Evolutionary conservation across 306 rosid genomes (phyloP), one percentile per base, ranked within the genome.

Genomic region (Medicago ruthenica): DNA sequence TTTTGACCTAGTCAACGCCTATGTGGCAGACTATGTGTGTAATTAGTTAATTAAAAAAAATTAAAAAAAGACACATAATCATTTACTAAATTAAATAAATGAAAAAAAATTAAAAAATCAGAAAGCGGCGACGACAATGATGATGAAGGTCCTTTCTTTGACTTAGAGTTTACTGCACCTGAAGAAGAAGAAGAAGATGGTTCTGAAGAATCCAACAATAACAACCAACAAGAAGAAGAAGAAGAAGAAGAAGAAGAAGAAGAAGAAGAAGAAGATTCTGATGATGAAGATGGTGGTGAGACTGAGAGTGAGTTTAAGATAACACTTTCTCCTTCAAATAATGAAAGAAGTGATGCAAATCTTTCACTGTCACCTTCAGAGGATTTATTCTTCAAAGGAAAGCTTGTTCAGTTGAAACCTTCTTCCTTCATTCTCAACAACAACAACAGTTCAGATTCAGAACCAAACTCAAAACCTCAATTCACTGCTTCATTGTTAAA

Each of bases 121-220:
- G 82, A 42, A 9, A 42, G 13, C 47, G 21, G 18, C 53, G 62
- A 44, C 11, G 20, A 58, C 5, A 71, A 40, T 10, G 75, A 54
- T 8, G 88, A 91, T 21, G 96, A 95, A 1, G 97, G 99, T 0
- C 97, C 99, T 6, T 95, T 95, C 82, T 95, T 92, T 36, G 99
- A 95, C 86, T 78, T 95, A 73, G 97, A 92, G 83, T 92, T 95
- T 21, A 67, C 96, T 1, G 87, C 87, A 4, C 94, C 92, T 4
- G 92, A 88, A 0, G 90, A 88, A 8, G 92, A n/a, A n/a, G n/a
- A 85, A 11, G 81, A 59, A 0, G 95, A 87, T 1, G 87, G 53
- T 11, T 61, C 63, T 13, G 82, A 82, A 40, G 76, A 42, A 66
- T 55, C 1, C 1, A 63, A 66, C n/a, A 11, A 79, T 60, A 27